Conservation (phyloP, 805 yeast species). For the Barnettozyma wickerhamii region DNA sequence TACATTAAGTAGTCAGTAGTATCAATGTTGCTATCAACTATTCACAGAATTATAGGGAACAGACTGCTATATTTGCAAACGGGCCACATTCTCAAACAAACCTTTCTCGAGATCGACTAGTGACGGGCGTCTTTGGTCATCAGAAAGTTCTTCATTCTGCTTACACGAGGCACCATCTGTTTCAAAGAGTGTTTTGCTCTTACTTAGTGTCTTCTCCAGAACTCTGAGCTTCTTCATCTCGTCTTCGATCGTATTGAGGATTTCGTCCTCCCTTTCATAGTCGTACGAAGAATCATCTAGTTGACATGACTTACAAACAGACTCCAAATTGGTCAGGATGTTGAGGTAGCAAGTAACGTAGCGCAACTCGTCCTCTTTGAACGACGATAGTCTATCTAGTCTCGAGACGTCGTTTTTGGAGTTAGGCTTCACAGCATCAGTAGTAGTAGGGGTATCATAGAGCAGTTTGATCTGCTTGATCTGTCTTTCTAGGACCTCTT, state of each 20-base stretch:
- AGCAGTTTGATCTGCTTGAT: slow-evolving; percentile 9
- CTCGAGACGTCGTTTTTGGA: slow-evolving; percentile 1
- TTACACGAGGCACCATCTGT: slow-evolving; percentile 9
- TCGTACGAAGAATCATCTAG: slow-evolving; percentile 14
- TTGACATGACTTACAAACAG: slow-evolving; percentile 15
- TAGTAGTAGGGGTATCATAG: slow-evolving; percentile 3
- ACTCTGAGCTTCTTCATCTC: slow-evolving; percentile 19
- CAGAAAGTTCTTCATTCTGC: slow-evolving; percentile 3
- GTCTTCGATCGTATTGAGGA: slow-evolving; percentile 18
- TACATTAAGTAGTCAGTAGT: no score
- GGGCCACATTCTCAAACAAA: slow-evolving; percentile 6
- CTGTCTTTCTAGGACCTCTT: slow-evolving; percentile 10
- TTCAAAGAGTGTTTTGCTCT: slow-evolving; percentile 9
- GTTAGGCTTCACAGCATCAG: not conserved
- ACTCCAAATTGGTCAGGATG: slow-evolving; percentile 17
- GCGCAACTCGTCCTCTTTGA: slow-evolving; percentile 16
- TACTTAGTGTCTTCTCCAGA: slow-evolving; percentile 18
- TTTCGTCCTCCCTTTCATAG: slow-evolving; percentile 25
- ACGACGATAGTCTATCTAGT: slow-evolving; percentile 4
- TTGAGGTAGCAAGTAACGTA: slow-evolving; percentile 19
- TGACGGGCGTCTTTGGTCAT: slow-evolving; percentile 7
- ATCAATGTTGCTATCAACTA: no score
- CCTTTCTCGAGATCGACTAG: slow-evolving; percentile 8
- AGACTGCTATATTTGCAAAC: slow-evolving; percentile 3
- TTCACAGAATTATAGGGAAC: not conserved